Evolutionary conservation across 2,329 filamentous ascomycete genomes (phyloP), one percentile per base, ranked within the genome.

Genomic region (Calcarisporium arbuscula): DNA sequence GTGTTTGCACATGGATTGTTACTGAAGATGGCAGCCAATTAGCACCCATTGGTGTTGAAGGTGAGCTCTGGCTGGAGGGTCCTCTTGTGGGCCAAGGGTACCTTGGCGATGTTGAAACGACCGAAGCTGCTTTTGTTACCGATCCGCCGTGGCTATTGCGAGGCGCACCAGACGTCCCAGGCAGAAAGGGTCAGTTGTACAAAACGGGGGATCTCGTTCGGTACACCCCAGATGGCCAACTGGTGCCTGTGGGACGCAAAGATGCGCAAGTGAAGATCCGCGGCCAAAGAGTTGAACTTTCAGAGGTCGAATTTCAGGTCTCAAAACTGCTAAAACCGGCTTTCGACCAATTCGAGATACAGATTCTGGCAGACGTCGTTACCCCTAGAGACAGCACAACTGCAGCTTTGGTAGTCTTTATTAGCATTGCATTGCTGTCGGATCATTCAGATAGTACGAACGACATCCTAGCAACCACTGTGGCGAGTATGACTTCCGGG

Each of bases 1-100:
- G 39, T 15, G 23, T 21, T 14, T 25, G 32, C 5, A 41, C 32
- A 17, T 67, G 62, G 62, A 57, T 68, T 20, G 60, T 65, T 19
- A 58, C 59, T 2, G 46, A 53, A 8, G 50, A 60, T 38, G 48
- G 58, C 35, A 35, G 65, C 30, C 50, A 45, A 7, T 52, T 68
- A 8, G 50, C 59, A 15, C 62, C 64, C 2, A 40, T 64, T 5
- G 64, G 64, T 4, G 46, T 52, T 2, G 50, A 64, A 4, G 65
- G 65, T 14, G 65, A 69, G 46, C 56, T 68, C 14, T 46, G 65
- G 6, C 51, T 72, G 22, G 65, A 65, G 40, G 68, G 68, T 2
- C 69, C 70, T 2, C 61, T 68, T 18, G 65, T 79, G 14, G 71
- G 69, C 14, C 58, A 65, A 14, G 72, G 71, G 19, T 79, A 78